These are phyloP conservation scores for Exsudoporus frostii DNA, from an alignment of 768 basidiomycete species.

Conservation along the genomic window DNA sequence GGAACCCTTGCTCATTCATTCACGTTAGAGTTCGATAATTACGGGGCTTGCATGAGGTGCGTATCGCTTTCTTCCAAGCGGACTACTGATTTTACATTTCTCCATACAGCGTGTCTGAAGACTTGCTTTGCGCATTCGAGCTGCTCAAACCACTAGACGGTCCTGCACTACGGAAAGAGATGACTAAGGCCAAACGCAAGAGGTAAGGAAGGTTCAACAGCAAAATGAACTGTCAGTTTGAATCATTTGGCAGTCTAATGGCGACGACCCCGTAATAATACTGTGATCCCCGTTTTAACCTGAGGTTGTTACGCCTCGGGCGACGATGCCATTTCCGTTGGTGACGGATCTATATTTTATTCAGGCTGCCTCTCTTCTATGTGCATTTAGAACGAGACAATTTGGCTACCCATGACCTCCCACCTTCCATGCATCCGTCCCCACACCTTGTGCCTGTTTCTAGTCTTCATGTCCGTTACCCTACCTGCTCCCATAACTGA, in stretches of 20 bases:
- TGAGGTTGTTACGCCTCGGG: conserved; percentile 8
- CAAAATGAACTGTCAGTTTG: neutral
- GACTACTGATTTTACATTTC: conserved; percentile 13
- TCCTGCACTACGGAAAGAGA: conserved; percentile 92
- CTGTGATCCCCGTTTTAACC: neutral
- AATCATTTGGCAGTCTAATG: conserved; percentile 28
- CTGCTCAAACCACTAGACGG: conserved; percentile 94
- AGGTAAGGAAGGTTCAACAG: conserved; percentile 47
- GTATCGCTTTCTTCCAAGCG: conserved; percentile 10
- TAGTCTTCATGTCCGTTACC: conserved; percentile 24
- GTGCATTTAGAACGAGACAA: conserved; percentile 26
- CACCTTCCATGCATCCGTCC: conserved; percentile 13
- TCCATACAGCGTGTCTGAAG: conserved; percentile 80
- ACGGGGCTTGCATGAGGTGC: conserved; percentile 92
- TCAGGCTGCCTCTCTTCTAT: conserved; percentile 20
- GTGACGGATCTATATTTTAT: conserved; percentile 17
- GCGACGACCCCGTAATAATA: conserved; percentile 30
- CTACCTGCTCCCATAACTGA: conserved; percentile 31
- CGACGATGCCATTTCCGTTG: conserved; percentile 7
- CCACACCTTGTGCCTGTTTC: conserved; percentile 20
- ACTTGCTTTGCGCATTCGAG: conserved; percentile 96
- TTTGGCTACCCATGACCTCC: conserved; percentile 28
- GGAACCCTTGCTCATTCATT: conserved; percentile 15
- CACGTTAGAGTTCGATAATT: conserved; percentile 83
- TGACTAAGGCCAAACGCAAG: conserved; percentile 98